Evolutionary conservation across 2,329 filamentous ascomycete species (phyloP), one percentile per base, ranked within the genome.

Genomic region (Aspergillus sp.): DNA sequence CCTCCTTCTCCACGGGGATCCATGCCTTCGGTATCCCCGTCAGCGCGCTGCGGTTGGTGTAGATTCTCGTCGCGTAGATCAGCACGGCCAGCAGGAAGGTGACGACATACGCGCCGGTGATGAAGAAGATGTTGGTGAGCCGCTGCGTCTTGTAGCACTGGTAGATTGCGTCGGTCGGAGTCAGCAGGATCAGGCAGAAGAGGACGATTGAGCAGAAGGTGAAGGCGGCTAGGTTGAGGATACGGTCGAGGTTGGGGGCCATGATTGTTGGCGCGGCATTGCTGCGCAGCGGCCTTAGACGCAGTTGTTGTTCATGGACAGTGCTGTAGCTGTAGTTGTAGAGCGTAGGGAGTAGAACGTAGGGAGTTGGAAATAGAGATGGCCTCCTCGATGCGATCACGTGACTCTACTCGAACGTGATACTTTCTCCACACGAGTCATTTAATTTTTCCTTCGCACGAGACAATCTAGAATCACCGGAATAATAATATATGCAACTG

Each of bases 21-120:
- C 87, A 94, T 45, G 80, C 73, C 65, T 91, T 93, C 1, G 93
- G 93, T 49, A 98, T 95, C 3, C 81, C 83, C 12, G 83, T 80
- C 6, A 97, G 76, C 6, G 86, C 82, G 41, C 78, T 85, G 52
- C 87, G 82, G 60, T 88, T 94, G 45, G 91, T 87, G 68, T 91
- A 96, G 19, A 96, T 78, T n/a, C 93, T 78, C 45, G 82, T 80
- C 46, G 83, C 78, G 65, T 94, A 96, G 58, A 96, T 80, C 57
- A 94, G 81, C 40, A 80, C 67, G 39, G 88, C 79, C 45, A 89
- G 70, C 41, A 86, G 51, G 41, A 85, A 73, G 9, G 88, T 88
- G 42, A 88, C 71, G 47, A 90, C 69, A 63, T 94, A 94, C 58
- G 79, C 78, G 49, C 86, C 82, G 45, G 80, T 79, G 56, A 96